Base-by-base conservation (phyloP, 352 stramenopile species). In the Globisporangium paroecandrum region DNA sequence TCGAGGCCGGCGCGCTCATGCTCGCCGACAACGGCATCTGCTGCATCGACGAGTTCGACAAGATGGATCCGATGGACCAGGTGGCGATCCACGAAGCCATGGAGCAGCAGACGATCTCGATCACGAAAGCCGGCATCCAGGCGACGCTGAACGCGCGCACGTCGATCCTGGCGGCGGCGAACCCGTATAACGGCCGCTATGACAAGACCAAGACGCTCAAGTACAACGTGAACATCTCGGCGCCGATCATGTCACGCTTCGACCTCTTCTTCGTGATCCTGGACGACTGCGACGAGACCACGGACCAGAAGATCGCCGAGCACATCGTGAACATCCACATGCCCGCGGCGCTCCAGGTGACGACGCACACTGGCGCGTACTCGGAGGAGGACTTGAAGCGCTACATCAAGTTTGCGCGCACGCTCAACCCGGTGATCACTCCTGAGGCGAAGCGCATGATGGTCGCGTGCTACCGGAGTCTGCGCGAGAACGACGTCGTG, bases 61-160 rank as follows among this genome's bases (percentile, higher is more conserved):
- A 98, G 79, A 99, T 99, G 97, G 96, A 99, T 49, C 92, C 98
- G 64, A 80, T 83, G 67, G 97, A 99, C 74, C 91, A 98, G 69
- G 99, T 98, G 10, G 97, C 98, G 4, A 99, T 99, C 72, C 98
- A 99, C 85, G 96, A 99, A 72, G 98, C 99, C 6, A 99, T 99
- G 98, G 98, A 99, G 81, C 97, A 99, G 76, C 98, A 99, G 80
- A 99, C 97, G 15, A 98, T 99, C 41, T 91, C 82, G 3, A 99
- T 99, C 65, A 98, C 98, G 27, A 99, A 99, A 76, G 98, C 98
- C 5, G 98, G 98, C 18, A 99, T 99, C 72, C 97, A 99, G 20
- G 98, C 98, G 5, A 99, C 97, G 24, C 79, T 99, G 18, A 99
- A 99, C 80, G 97, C 98, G n/a, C 87, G 98, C 4, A 98, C 97